These are phyloP conservation scores for Paracoccidioides lutzii DNA, from an alignment of 2,329 filamentous ascomycete species.

Conservation along the genomic window DNA sequence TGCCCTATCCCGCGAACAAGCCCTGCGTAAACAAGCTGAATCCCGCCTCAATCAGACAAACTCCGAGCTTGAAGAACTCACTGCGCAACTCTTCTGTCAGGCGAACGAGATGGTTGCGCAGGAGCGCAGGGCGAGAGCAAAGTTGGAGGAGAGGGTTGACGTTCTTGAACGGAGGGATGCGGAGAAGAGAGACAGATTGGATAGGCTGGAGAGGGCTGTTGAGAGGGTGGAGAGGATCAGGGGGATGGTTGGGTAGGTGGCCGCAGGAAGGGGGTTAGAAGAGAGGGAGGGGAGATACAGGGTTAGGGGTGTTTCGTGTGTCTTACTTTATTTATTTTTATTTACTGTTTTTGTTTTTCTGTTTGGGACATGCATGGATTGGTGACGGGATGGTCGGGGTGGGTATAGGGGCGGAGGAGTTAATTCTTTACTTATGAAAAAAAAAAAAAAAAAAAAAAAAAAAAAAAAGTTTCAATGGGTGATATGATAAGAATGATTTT, in stretches of 20 bases:
- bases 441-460: too few relatives aligned
- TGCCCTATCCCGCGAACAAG: constrained; percentile 42
- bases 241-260: constrained; percentile 33
- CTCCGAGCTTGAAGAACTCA: constrained; percentile 49
- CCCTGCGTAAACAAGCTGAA: constrained; percentile 45
- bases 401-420: too few relatives aligned
- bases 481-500: too few relatives aligned
- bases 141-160: constrained; percentile 35
- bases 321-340: too few relatives aligned
- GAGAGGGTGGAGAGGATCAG: constrained; percentile 46
- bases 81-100: constrained; percentile 47
- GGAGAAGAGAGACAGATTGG: constrained; percentile 41
- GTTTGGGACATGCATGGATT: too few relatives aligned
- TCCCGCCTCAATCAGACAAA: constrained; percentile 41
- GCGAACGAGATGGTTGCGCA: constrained; percentile 55
- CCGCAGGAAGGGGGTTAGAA: background rate
- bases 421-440: too few relatives aligned
- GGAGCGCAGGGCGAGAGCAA: constrained; percentile 46
- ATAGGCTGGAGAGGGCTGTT: constrained; percentile 44
- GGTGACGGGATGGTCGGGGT: too few relatives aligned
- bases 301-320: background rate
- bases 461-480: too few relatives aligned
- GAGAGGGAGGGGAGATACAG: background rate
- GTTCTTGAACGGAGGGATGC: constrained; percentile 34
- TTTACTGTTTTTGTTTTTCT: too few relatives aligned